phyloP scores from a whole-genome alignment of 192 early-diverging fungal species.

The Umbelopsis isabellina region DNA sequence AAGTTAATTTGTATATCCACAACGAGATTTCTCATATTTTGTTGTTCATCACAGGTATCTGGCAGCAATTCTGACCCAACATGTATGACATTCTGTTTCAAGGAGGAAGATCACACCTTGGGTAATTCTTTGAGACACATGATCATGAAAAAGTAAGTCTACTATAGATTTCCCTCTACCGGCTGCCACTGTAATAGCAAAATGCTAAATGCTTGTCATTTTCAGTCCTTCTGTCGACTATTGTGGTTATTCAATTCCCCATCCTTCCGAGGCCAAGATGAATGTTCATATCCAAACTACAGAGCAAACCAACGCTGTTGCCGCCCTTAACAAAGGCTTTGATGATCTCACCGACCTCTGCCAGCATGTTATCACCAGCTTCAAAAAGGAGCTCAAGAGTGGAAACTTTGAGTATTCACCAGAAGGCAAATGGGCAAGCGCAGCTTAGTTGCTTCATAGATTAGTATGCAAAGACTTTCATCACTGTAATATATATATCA shows the following conservation, averaged over 20 bases:
- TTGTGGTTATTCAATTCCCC: slow-evolving; percentile 96
- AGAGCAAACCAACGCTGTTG: slow-evolving; percentile 77
- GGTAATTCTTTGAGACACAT: slow-evolving; percentile 92
- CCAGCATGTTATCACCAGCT: slow-evolving; percentile 64
- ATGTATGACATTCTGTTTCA: slow-evolving; percentile 84
- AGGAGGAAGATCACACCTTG: slow-evolving; percentile 96
- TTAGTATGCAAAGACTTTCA: not conserved
- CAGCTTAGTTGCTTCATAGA: no score
- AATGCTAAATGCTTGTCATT: slow-evolving; percentile 7
- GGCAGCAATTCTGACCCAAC: slow-evolving; percentile 65
- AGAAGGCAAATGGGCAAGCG: slow-evolving; percentile 29
- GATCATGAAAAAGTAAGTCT: slow-evolving; percentile 92
- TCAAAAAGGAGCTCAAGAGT: slow-evolving; percentile 61
- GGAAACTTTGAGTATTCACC: slow-evolving; percentile 60
- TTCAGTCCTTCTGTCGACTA: slow-evolving; percentile 83
- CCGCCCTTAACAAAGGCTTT: slow-evolving; percentile 86
- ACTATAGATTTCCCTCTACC: not conserved
- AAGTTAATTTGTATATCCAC: not conserved
- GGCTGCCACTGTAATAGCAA: not conserved
- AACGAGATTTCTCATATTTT: not conserved
- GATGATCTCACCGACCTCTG: slow-evolving; percentile 79
- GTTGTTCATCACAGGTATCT: slow-evolving; percentile 36
- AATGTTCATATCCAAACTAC: slow-evolving; percentile 95
- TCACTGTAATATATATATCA: slow-evolving; percentile 22
- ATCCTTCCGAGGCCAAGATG: slow-evolving; percentile 92